Base-by-base conservation (phyloP, 2,329 filamentous ascomycete genomes). In the Hypoxylon sp. region DNA sequence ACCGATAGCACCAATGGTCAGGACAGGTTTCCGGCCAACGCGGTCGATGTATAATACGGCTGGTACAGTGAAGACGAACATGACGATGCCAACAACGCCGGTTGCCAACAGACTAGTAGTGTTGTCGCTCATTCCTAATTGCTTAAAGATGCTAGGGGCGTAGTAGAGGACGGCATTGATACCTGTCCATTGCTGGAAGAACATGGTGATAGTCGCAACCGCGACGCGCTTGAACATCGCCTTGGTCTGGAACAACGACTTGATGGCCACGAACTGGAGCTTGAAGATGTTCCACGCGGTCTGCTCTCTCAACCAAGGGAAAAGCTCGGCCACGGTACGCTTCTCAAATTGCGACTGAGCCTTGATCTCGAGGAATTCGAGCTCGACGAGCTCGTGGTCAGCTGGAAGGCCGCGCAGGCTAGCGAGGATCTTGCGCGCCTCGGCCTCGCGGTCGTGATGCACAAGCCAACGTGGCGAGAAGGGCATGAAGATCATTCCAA, bases 351-450 rank as follows among this genome's bases (percentile, higher is more conserved):
- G 77, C 0, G 88, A 89, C 75, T 93, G 90, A 0, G 91, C 91
- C 76, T 92, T 92, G 79, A 95, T 94, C 75, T 95, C 92, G n/a
- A 93, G 84, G 73, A 91, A 93, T 72, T 95, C 92, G 1, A 93
- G 82, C 68, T 90, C 85, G 36, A 94, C 85, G 0, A 92, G 83
- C 60, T 92, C 88, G 72, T 93, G 85, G 67, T 90, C 85, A 14
- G 80, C 74, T 0, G 86, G 76, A 0, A 92, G 83, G 4, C 82
- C 83, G 22, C 92, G 87, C 2, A 95, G 85, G 51, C 75, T 81
- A 0, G 90, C 86, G 0, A 95, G 82, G 0, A 89, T 87, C 8
- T 75, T 75, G 14, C 86, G 85, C 0, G 89, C 90, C 74, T 94
- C 91, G 0, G 83, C 83, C 72, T 93, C 90, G 33, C 90, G 88